Percentiles rank a stretch among this genome's conserved stretches.
Evolutionary conservation across 768 basidiomycete species (phyloP).

Genomic region (Tulasnella sp.): DNA sequence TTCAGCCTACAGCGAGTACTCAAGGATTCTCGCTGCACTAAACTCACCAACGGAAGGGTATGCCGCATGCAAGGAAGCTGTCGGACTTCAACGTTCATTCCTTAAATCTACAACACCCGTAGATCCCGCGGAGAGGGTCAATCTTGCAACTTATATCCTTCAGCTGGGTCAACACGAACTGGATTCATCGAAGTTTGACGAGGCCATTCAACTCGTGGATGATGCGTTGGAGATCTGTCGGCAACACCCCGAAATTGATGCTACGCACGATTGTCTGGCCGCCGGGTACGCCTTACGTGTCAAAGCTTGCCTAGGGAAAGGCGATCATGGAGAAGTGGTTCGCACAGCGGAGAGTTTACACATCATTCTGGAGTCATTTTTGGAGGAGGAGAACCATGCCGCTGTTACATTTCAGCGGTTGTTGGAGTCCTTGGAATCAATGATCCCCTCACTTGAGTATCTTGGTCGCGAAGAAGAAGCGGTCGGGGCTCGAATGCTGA

Average conservation of each 20-base stretch:
- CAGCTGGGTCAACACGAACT: conserved; percentile 3
- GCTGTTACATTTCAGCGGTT: background rate
- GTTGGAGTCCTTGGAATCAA: conserved; percentile 13
- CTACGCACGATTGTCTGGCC: conserved; percentile 10
- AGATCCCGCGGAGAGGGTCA: conserved; percentile 7
- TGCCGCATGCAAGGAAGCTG: background rate
- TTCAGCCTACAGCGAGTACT: conserved; percentile 16
- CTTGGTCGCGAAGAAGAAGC: conserved; percentile 9
- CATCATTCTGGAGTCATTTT: conserved; percentile 13
- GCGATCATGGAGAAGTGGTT: conserved; percentile 17
- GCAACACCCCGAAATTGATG: background rate
- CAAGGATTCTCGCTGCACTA: conserved; percentile 5
- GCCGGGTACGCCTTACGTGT: background rate
- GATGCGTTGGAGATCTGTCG: conserved; percentile 9
- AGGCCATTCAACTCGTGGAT: background rate
- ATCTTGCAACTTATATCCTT: conserved; percentile 3
- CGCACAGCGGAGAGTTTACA: conserved; percentile 13
- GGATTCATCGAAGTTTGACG: background rate
- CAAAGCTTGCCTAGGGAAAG: background rate
- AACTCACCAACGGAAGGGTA: background rate
- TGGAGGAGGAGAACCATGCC: conserved; percentile 3
- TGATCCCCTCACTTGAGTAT: conserved; percentile 19
- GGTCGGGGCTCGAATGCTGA: background rate
- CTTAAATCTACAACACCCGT: background rate
- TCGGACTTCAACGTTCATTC: conserved; percentile 8